These are phyloP conservation scores for Rhytidhysteron rufulum DNA, from an alignment of 2,329 filamentous ascomycete genomes.

Conservation along the genomic window DNA sequence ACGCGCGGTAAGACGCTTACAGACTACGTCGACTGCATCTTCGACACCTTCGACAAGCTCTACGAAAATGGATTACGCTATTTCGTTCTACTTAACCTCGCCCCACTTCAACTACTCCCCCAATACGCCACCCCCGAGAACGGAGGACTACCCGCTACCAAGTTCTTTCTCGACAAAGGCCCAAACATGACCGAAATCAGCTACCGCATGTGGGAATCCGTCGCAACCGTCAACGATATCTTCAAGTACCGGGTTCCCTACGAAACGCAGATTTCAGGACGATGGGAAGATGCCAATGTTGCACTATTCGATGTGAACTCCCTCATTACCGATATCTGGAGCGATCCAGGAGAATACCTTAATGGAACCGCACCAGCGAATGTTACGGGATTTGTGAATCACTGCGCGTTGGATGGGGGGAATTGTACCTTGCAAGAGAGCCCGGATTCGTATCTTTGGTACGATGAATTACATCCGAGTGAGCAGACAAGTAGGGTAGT, in stretches of 20 bases:
- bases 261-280: conserved; percentile 38
- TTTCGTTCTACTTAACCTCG: conserved; percentile 69
- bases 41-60: conserved; percentile 57
- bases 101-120: conserved; percentile 64
- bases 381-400: conserved; percentile 55
- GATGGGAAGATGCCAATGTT: conserved; percentile 55
- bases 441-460: conserved; percentile 65
- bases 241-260: conserved; percentile 51
- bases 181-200: conserved; percentile 49
- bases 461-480: conserved; percentile 69
- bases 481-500: conserved; percentile 58
- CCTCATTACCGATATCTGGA: conserved; percentile 61
- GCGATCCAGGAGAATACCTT: conserved; percentile 58
- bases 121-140: conserved; percentile 56
- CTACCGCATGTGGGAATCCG: conserved; percentile 51
- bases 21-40: conserved; percentile 67
- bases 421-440: conserved; percentile 33
- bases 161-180: conserved; percentile 47
- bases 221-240: conserved; percentile 49
- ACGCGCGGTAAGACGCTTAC: conserved; percentile 55
- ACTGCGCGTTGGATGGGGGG: conserved; percentile 46
- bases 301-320: conserved; percentile 65
- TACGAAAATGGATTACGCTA: conserved; percentile 64
- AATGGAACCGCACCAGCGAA: conserved; percentile 60
- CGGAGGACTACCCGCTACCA: conserved; percentile 40